phyloP scores from a whole-genome alignment of 768 basidiomycete genomes.

The Coprinopsis sp. region DNA sequence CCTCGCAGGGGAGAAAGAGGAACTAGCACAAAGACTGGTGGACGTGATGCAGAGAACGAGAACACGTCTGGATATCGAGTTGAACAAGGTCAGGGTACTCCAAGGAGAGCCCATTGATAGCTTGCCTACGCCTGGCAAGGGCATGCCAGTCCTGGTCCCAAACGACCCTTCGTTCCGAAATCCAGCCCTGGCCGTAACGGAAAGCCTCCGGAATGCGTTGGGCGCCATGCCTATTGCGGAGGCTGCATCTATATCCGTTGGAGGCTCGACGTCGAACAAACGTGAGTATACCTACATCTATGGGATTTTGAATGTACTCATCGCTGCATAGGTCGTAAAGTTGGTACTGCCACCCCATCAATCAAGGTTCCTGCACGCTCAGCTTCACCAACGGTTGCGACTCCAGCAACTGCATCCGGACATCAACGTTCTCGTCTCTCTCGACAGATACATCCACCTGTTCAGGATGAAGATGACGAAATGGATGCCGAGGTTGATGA shows the following conservation, averaged over 20 bases:
- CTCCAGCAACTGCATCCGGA: conserved; percentile 26
- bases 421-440: conserved; percentile 45
- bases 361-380: conserved; percentile 39
- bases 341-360: conserved; percentile 27
- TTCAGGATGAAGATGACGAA: conserved; percentile 38
- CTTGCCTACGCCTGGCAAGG: background rate
- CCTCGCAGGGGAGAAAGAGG: conserved; percentile 42
- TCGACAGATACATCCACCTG: conserved; percentile 39
- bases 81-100: conserved; percentile 45
- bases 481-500: conserved; percentile 19
- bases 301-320: background rate
- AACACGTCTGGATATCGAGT: conserved; percentile 46
- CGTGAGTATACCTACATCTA: conserved; percentile 4
- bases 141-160: background rate
- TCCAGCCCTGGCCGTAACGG: conserved; percentile 38
- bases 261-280: conserved; percentile 5
- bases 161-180: conserved; percentile 16
- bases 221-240: conserved; percentile 20
- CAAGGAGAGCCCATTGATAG: conserved; percentile 41
- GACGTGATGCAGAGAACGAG: conserved; percentile 45
- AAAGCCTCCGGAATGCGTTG: conserved; percentile 40
- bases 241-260: background rate
- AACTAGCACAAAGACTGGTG: conserved; percentile 43
- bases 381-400: conserved; percentile 32
- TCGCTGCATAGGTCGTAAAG: conserved; percentile 28